A percentile compares a stretch with the other conserved stretches of the same genome.
phyloP scores from a whole-genome alignment of 306 rosid species.

The Dryas alaskensis region DNA sequence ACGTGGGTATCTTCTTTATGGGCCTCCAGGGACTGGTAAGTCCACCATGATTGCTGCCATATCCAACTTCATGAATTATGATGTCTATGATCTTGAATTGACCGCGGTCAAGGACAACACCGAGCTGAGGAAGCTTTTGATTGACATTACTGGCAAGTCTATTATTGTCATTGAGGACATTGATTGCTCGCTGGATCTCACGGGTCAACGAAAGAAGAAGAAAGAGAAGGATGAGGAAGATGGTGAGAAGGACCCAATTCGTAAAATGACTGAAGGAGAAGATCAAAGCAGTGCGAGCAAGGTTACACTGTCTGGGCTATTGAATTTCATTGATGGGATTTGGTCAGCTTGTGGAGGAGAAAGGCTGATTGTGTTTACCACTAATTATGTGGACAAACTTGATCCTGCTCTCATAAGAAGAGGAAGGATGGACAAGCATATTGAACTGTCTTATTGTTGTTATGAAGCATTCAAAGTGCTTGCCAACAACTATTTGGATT shows the following conservation, averaged over 20 bases:
- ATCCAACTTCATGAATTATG: conserved; percentile 60
- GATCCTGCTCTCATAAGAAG: conserved; percentile 65
- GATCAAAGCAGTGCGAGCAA: conserved; percentile 18
- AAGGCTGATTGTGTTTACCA: conserved; percentile 55
- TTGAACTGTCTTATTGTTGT: conserved; percentile 56
- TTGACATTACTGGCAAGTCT: conserved; percentile 40
- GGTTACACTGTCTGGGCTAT: conserved; percentile 64
- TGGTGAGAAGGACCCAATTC: conserved; percentile 18
- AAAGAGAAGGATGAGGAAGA: conserved; percentile 20
- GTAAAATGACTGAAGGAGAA: conserved; percentile 26
- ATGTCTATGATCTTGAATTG: conserved; percentile 60
- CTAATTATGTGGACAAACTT: conserved; percentile 55
- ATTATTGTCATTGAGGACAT: conserved; percentile 65
- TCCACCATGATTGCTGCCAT: conserved; percentile 67
- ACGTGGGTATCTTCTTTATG: conserved; percentile 52
- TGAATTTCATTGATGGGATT: conserved; percentile 67
- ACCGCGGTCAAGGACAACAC: conserved; percentile 54
- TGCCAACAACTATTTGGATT: conserved; percentile 56
- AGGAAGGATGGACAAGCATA: conserved; percentile 78
- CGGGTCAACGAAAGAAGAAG: conserved; percentile 52
- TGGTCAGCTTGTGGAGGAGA: conserved; percentile 82
- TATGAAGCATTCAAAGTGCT: conserved; percentile 58
- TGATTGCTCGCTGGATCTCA: conserved; percentile 69
- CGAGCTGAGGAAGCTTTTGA: conserved; percentile 43
- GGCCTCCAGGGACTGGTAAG: conserved; percentile 73